Evolutionary conservation across 495 filamentous ascomycete genomes (phyloP).

Genomic region (Podospora bellae-mahoneyi): DNA sequence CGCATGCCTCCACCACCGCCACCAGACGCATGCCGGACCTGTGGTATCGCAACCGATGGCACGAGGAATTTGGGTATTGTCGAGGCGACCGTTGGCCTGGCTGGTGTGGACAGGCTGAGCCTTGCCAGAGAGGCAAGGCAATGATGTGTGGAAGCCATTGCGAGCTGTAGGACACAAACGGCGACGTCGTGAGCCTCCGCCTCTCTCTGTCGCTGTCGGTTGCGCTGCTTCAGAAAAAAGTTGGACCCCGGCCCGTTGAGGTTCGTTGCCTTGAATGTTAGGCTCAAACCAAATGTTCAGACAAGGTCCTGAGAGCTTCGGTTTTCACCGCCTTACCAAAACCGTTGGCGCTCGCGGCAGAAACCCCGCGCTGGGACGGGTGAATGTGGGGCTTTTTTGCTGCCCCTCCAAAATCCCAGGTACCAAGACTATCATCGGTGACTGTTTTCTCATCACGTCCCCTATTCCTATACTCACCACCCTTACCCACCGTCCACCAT

Average conservation of each 20-base stretch:
- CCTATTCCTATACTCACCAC: background rate
- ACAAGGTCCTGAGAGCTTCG: background rate
- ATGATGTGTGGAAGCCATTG: constrained; percentile 44
- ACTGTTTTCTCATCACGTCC: constrained; percentile 15
- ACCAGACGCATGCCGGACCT: constrained; percentile 40
- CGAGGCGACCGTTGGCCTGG: constrained; percentile 31
- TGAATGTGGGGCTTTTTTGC: background rate
- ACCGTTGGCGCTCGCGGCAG: constrained; percentile 23
- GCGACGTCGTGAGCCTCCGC: constrained; percentile 16
- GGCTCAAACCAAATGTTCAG: constrained; percentile 7
- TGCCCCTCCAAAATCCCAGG: constrained; percentile 34
- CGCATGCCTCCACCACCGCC: constrained; percentile 31
- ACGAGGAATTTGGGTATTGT: constrained; percentile 44
- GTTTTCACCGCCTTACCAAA: constrained; percentile 23
- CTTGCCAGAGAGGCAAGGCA: constrained; percentile 63
- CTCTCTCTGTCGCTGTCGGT: constrained; percentile 4
- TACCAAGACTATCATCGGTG: constrained; percentile 6
- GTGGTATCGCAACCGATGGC: constrained; percentile 34
- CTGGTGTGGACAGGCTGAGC: constrained; percentile 43
- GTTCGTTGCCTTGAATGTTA: constrained; percentile 19
- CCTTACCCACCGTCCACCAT: constrained; percentile 29
- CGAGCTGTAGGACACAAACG: constrained; percentile 8
- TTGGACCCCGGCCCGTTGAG: constrained; percentile 20
- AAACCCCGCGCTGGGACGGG: background rate
- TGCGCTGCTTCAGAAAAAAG: constrained; percentile 26